Evolutionary conservation across 2,329 filamentous ascomycete genomes (phyloP), one percentile per base, ranked within the genome.

Genomic region (Orbilia blumenaviensis): DNA sequence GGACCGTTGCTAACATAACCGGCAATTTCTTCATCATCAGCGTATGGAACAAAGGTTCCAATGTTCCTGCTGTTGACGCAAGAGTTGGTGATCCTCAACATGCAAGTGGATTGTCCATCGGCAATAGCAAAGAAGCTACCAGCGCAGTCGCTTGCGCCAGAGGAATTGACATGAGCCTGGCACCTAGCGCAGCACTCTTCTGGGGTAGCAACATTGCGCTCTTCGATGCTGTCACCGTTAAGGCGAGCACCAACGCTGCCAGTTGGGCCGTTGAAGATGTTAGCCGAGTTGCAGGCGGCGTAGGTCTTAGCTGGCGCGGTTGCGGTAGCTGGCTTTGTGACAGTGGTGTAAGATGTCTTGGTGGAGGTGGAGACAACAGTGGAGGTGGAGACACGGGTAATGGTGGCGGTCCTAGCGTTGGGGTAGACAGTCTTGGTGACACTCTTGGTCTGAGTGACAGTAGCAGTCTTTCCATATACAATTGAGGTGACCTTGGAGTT

Each of bases 1-100:
- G 54, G 71, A 18, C 71, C 71, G 21, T 75, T 75, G 63, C 71
- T 75, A n/a, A 75, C 71, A 23, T 48, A 56, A 23, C 71, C 71
- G 16, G 38, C 10, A 18, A 63, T 48, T 3, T 38, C 27, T 2
- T 58, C 29, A 7, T 27, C 41, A 9, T 56, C 14, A 7, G 63
- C 14, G 27, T 56, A 46, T 14, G 63, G 16, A n/a, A 38, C 32
- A 38, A 67, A 75, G 9, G 12, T 10, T 5, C 25, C 38, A 5
- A 46, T 23, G 14, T 42, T 60, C 18, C 42, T 71, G 25, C n/a
- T 16, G 36, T 29, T 63, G 50, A 16, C 32, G 46, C 66, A 71
- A n/a, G 66, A 56, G 18, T 16, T 29, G 25, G 66, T 44, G 12
- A 72, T n/a, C 21, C 41, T 64, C n/a, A 72, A 21, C 12, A 66